Evolutionary conservation across 352 stramenopile species (phyloP).

Genomic region (Globisporangium lucens): DNA sequence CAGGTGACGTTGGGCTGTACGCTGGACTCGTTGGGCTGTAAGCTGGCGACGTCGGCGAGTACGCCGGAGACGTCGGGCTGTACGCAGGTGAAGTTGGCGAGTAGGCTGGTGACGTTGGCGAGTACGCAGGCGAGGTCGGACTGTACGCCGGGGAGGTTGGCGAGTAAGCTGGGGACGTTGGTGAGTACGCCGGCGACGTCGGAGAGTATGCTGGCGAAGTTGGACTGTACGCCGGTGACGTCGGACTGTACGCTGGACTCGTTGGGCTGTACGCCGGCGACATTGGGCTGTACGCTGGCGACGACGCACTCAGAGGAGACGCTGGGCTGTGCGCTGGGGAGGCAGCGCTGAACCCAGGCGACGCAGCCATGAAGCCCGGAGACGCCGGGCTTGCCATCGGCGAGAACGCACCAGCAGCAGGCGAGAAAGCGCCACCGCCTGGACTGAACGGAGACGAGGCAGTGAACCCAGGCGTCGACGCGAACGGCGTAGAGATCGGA

Average conservation of each 20-base stretch:
- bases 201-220: conserved; percentile 73
- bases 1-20: conserved; percentile 89
- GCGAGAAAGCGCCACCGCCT: conserved; percentile 85
- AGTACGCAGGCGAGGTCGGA: conserved; percentile 58
- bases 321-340: conserved; percentile 70
- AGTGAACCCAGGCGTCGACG: conserved; percentile 82
- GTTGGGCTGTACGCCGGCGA: conserved; percentile 86
- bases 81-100: conserved; percentile 47
- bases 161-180: conserved; percentile 75
- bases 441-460: conserved; percentile 88
- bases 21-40: conserved; percentile 80
- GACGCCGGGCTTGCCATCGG: conserved; percentile 80
- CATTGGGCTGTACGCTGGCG: conserved; percentile 86
- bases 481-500: conserved; percentile 84
- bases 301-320: conserved; percentile 71
- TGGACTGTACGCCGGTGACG: conserved; percentile 71
- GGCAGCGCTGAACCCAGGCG: conserved; percentile 75
- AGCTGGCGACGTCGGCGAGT: conserved; percentile 62
- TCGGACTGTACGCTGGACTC: conserved; percentile 79
- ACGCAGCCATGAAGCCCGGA: conserved; percentile 71
- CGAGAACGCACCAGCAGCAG: conserved; percentile 81
- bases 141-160: conserved; percentile 56
- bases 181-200: conserved; percentile 78
- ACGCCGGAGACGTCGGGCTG: conserved; percentile 55
- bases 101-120: conserved; percentile 42